phyloP scores from a whole-genome alignment of 352 stramenopile species.

The Thraustotheca clavata region DNA sequence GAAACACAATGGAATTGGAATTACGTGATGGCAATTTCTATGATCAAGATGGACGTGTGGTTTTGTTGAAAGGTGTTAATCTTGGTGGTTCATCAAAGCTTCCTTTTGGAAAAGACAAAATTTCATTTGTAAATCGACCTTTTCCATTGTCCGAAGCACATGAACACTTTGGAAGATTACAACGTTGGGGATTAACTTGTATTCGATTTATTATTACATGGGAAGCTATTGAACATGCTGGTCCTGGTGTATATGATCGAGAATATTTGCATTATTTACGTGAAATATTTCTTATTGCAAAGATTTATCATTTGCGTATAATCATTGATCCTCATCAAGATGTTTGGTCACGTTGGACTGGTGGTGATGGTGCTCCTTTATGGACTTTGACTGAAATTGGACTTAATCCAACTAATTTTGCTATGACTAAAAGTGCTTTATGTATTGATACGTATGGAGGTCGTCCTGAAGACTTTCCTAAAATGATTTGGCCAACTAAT shows the following conservation, averaged over 20 bases:
- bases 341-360: constrained; percentile 86
- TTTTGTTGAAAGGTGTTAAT: constrained; percentile 81
- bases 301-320: constrained; percentile 59
- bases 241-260: constrained; percentile 70
- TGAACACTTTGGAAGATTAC: constrained; percentile 66
- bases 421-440: constrained; percentile 58
- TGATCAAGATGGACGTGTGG: constrained; percentile 62
- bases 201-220: constrained; percentile 83
- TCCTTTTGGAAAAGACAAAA: constrained; percentile 45
- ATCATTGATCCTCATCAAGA: constrained; percentile 91
- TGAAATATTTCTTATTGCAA: constrained; percentile 45
- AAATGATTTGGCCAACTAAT: constrained; percentile 91
- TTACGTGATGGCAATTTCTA: constrained; percentile 68
- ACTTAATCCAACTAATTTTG: constrained; percentile 67
- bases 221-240: constrained; percentile 85
- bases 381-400: constrained; percentile 83
- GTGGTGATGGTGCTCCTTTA: constrained; percentile 80
- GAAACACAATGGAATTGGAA: constrained; percentile 7
- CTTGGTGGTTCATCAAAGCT: constrained; percentile 84
- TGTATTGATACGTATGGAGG: constrained; percentile 54
- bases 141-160: constrained; percentile 79
- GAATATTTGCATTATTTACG: constrained; percentile 80
- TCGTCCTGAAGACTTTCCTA: constrained; percentile 42
- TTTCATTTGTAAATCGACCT: constrained; percentile 73
- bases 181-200: constrained; percentile 75